Evolutionary conservation across 306 rosid genomes (phyloP), one percentile per base, ranked within the genome.

Genomic region (Rosa chinensis): DNA sequence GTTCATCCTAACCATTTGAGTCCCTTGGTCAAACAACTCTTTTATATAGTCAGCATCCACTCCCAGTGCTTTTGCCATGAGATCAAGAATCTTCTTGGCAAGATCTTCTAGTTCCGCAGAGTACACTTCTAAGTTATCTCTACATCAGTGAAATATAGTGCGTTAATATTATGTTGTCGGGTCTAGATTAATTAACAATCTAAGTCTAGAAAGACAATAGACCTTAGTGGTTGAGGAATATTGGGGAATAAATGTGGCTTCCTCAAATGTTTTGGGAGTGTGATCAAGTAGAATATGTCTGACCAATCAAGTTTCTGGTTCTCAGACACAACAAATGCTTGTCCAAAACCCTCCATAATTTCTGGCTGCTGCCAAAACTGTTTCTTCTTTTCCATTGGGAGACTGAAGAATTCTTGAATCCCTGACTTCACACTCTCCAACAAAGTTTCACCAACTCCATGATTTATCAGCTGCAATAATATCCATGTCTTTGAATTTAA

Each of bases 221-320:
- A 83, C 84, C 77, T 84, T 20, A 89, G 82, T 70, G 84, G 70
- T 3, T 59, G 70, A 8, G 80, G 89, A 21, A 87, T 69, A 1
- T 84, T 77, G 39, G 87, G 81, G 70, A 88, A 81, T 42, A 90
- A 35, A 32, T 85, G 86, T n/a, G 85, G 89, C 75, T 78, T 86
- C 77, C 92, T 90, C 18, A 61, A 3, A 16, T 78, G 66, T 2
- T 62, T 18, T 18, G 92, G 88, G 6, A 83, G 62, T 13, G 85
- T 77, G 25, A 43, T 1, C 25, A 84, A 1, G 42, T 1, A 70
- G 50, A 87, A 82, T 5, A 69, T 0, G 84, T 89, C 88, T 44
- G 74, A 84, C 93, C 89, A 89, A 13, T 85, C 82, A 59, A 87
- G 82, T 80, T 89, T 87, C 69, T 84, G 91, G 32, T 83, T 85